Percentiles rank a stretch among this genome's conserved stretches.
Conservation (phyloP, 2,329 filamentous ascomycete species). For the Monosporascus sp. region DNA sequence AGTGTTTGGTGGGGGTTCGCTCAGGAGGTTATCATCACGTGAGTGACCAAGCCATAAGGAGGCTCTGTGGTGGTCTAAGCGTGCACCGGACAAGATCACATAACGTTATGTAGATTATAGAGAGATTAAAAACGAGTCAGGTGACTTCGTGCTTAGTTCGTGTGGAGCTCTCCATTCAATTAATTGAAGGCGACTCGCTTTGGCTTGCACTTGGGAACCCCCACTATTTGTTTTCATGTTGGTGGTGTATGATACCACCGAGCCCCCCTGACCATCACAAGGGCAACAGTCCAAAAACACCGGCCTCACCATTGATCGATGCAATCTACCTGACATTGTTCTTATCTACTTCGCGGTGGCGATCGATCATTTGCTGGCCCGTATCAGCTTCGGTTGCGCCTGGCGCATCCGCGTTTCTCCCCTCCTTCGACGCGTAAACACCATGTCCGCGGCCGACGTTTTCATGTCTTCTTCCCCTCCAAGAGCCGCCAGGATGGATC, state of each 20-base stretch:
- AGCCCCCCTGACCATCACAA: too few species aligned
- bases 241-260: not conserved
- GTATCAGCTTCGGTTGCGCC: slow-evolving; percentile 36
- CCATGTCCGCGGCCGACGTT: slow-evolving; percentile 28
- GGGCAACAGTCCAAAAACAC: too few species aligned
- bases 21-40: not conserved
- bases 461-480: slow-evolving; percentile 27
- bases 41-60: not conserved
- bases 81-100: not conserved
- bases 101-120: too few species aligned
- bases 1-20: not conserved
- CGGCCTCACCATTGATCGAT: not conserved
- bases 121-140: not conserved
- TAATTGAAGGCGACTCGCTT: not conserved
- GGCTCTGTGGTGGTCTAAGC: not conserved
- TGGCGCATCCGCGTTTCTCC: slow-evolving; percentile 35
- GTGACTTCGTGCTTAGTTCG: not conserved
- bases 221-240: not conserved
- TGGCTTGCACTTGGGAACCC: not conserved
- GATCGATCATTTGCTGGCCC: slow-evolving; percentile 13
- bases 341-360: not conserved
- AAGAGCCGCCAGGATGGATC: slow-evolving; percentile 13
- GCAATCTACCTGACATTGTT: not conserved
- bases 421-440: slow-evolving; percentile 17
- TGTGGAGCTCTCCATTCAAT: not conserved